These are phyloP conservation scores for Termitomyces sp. DNA, from an alignment of 768 basidiomycete genomes.

Conservation along the genomic window DNA sequence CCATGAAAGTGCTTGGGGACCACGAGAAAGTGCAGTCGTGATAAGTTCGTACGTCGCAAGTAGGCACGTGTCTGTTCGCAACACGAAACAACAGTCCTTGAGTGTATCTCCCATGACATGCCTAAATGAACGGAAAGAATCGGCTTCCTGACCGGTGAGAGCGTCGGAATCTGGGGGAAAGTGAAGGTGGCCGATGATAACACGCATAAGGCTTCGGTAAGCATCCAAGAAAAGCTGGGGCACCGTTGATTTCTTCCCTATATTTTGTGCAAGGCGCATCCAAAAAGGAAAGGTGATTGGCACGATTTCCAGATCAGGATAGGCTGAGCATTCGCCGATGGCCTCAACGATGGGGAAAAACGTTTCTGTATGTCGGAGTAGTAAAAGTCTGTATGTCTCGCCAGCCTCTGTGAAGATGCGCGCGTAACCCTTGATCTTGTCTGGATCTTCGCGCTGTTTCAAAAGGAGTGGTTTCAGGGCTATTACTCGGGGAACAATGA, in stretches of 20 bases:
- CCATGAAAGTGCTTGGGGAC: slow-evolving; percentile 66
- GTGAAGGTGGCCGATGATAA: slow-evolving; percentile 87
- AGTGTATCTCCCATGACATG: slow-evolving; percentile 99
- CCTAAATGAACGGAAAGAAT: slow-evolving; percentile 91
- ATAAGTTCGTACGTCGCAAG: slow-evolving; percentile 79
- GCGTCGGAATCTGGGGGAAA: slow-evolving; percentile 74
- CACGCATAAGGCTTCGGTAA: slow-evolving; percentile 77
- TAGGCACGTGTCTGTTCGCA: slow-evolving; percentile 84
- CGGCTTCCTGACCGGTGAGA: slow-evolving; percentile 79
- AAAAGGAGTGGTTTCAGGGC: slow-evolving; percentile 61
- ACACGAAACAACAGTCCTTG: slow-evolving; percentile 95
- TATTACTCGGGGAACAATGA: slow-evolving; percentile 85
- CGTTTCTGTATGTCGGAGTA: slow-evolving; percentile 85
- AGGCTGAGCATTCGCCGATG: slow-evolving; percentile 90
- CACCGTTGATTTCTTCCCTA: slow-evolving; percentile 72
- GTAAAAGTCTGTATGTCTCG: slow-evolving; percentile 87
- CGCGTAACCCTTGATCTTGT: slow-evolving; percentile 85
- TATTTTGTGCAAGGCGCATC: slow-evolving; percentile 91
- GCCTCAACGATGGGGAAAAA: slow-evolving; percentile 96
- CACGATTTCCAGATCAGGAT: slow-evolving; percentile 91
- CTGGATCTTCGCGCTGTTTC: slow-evolving; percentile 69
- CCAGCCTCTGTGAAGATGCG: slow-evolving; percentile 97
- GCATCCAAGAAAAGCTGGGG: slow-evolving; percentile 78
- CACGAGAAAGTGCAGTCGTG: slow-evolving; percentile 62
- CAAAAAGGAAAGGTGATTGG: slow-evolving; percentile 98